Evolutionary conservation across 208 protist species (phyloP).

Genomic region (Acanthamoeba royreba): DNA sequence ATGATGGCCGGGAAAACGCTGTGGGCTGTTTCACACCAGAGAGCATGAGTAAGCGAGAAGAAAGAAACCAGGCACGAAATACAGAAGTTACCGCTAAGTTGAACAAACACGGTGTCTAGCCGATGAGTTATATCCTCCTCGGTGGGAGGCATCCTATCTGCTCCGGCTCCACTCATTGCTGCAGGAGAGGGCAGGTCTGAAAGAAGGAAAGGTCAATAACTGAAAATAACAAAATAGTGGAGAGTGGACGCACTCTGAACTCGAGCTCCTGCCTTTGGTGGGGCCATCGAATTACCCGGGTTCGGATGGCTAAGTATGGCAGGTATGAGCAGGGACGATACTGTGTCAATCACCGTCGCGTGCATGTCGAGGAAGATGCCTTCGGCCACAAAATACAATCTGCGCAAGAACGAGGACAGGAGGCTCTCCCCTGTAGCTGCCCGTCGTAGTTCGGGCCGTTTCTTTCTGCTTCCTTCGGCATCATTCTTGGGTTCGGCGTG

Average conservation of each 20-base stretch:
- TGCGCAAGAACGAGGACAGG: conserved; percentile 4
- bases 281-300: neutral
- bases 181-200: neutral
- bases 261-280: neutral
- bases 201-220: neutral
- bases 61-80: neutral
- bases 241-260: neutral
- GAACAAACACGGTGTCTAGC: neutral
- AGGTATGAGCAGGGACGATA: neutral
- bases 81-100: neutral
- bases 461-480: neutral
- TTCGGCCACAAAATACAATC: neutral
- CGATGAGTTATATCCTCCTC: neutral
- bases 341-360: neutral
- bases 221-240: neutral
- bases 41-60: neutral
- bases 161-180: neutral
- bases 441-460: neutral
- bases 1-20: neutral
- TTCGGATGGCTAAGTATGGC: conserved; percentile 27
- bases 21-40: neutral
- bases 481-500: neutral
- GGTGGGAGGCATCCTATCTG: neutral
- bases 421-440: neutral
- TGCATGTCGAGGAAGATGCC: conserved; percentile 23